Conservation (phyloP, 2,329 filamentous ascomycete genomes). For the Phoma herbarum region DNA sequence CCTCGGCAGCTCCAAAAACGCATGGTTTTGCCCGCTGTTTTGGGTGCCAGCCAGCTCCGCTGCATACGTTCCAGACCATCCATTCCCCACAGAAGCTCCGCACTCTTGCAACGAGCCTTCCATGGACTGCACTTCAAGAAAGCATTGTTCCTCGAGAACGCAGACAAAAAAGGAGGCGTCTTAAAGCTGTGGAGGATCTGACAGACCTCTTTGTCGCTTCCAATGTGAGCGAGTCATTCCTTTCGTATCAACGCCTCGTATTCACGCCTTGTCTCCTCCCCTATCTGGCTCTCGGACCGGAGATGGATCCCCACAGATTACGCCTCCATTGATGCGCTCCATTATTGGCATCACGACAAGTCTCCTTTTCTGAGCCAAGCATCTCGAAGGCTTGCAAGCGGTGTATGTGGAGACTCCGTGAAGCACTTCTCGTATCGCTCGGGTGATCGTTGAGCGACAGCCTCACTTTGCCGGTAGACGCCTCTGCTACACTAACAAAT, state of each 20-base stretch:
- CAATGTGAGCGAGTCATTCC: background rate
- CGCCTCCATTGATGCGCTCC: slow-evolving; percentile 7
- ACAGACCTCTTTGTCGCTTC: background rate
- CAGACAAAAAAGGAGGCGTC: background rate
- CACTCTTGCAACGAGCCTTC: background rate
- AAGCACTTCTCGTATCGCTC: background rate
- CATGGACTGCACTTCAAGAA: background rate
- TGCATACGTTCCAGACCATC: slow-evolving; percentile 16
- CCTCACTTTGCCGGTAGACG: background rate
- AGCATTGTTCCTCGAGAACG: background rate
- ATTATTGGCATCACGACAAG: slow-evolving; percentile 11
- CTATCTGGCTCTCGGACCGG: slow-evolving; percentile 10
- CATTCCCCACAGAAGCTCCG: slow-evolving; percentile 14
- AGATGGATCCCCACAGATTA: slow-evolving; percentile 11
- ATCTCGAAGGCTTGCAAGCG: background rate
- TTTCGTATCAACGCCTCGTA: background rate
- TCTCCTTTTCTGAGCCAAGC: background rate
- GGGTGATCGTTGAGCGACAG: background rate
- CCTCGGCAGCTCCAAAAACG: background rate
- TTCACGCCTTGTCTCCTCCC: slow-evolving; percentile 19
- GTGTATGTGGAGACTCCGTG: background rate
- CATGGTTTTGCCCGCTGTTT: slow-evolving; percentile 4
- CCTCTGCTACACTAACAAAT: background rate
- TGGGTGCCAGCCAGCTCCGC: slow-evolving; percentile 10
- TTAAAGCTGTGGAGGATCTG: background rate